A percentile compares a stretch with the other conserved stretches of the same genome.
These are phyloP conservation scores for Elymus sibiricus DNA, from an alignment of 176 grass and related monocot genomes.

Conservation along the genomic window DNA sequence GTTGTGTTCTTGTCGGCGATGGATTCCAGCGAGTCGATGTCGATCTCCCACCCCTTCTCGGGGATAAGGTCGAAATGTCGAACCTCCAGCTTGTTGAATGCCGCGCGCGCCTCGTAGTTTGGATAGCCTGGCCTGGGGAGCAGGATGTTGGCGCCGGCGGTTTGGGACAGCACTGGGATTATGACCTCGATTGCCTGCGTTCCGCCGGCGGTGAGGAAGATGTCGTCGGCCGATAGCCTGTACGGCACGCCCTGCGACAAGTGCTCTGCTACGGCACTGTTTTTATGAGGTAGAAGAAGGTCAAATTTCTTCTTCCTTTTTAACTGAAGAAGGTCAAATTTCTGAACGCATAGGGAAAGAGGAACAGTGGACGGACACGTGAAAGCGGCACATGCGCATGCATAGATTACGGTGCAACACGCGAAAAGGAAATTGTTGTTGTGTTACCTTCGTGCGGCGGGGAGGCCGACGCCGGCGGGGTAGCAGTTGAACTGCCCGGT, in stretches of 20 bases:
- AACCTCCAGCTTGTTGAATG: conserved; percentile 28
- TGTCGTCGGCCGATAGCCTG: conserved; percentile 30
- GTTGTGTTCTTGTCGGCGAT: conserved; percentile 60
- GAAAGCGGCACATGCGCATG: not conserved
- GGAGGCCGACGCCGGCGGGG: conserved; percentile 42
- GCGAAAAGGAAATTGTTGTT: too few species aligned
- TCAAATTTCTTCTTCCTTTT: not conserved
- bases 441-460: conserved; percentile 38
- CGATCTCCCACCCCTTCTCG: conserved; percentile 52
- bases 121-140: conserved; percentile 56
- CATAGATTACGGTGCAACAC: too few species aligned
- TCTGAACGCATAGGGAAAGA: too few species aligned
- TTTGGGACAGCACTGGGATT: conserved; percentile 29
- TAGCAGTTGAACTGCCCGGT: conserved; percentile 54
- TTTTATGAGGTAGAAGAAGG: not conserved
- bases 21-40: conserved; percentile 38
- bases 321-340: not conserved
- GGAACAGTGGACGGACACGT: not conserved
- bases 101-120: conserved; percentile 33
- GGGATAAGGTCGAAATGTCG: conserved; percentile 49
- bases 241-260: conserved; percentile 49
- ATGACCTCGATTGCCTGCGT: conserved; percentile 62
- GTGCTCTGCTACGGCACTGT: conserved; percentile 44
- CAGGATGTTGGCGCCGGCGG: conserved; percentile 53
- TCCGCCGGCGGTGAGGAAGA: conserved; percentile 63